Base-by-base conservation (phyloP, 1,139 yeast species). In the Blastobotrys capitulatus region DNA sequence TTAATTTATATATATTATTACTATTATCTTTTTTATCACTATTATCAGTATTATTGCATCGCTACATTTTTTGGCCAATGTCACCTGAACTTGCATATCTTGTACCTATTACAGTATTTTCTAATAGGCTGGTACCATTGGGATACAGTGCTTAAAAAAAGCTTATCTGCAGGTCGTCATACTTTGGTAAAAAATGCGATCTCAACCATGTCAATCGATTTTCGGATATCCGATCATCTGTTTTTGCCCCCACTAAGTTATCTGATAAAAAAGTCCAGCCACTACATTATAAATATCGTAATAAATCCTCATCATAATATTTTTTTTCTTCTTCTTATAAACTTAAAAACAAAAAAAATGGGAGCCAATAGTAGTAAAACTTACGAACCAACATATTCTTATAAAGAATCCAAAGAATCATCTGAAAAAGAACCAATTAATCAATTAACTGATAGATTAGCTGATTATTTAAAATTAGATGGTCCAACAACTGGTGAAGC, bases 371-470 rank as follows among this genome's bases (percentile, higher is more conserved):
- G 18, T 7, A 35, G 38, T 35, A 35, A 35, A 13, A 4, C 36
- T 5, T n/a, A n/a, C n/a, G 36, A 32, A 7, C 38, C 38, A 35
- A 9, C 15, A 6, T 29, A 29, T 29, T 6, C 12, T 12, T 13
- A 29, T 12, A 5, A 5, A 6, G 18, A 4, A 7, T 20, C 19
- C 12, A 15, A 22, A 27, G 20, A 37, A 45, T n/a, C n/a, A n/a
- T n/a, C n/a, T 36, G 34, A 45, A 29, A 35, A 45, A 13, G n/a
- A 12, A 7, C 25, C 10, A 43, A 22, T 18, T 13, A 44, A 46
- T 31, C 54, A 51, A 29, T 47, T 58, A 37, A 46, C 56, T 9
- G 56, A 52, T 36, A 54, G 57, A 22, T 46, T 60, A 41, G 54
- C 55, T 6, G 45, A 51, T 18, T 56, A 59, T 52, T 48, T 60